Evolutionary conservation across 177 flowering plant genomes (phyloP).

Genomic region (Vitis hybrid): DNA sequence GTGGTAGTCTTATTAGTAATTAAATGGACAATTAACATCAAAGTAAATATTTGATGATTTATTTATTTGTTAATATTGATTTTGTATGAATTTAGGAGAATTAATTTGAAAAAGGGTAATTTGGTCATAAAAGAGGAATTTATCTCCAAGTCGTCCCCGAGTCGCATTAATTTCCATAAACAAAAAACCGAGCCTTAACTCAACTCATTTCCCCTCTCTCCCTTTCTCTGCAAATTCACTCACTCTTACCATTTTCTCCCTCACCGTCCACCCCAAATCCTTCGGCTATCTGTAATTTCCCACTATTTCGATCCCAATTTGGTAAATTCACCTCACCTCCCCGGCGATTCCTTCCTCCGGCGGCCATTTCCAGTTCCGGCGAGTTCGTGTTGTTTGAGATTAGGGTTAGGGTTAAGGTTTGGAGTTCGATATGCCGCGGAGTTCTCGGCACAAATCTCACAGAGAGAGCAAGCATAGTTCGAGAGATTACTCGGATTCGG

Average conservation of each 20-base stretch:
- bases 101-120: constrained; percentile 4
- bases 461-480: constrained; percentile 33
- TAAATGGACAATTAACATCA: too few relatives aligned
- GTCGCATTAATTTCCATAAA: constrained; percentile 13
- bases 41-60: too few relatives aligned
- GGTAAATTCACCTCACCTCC: neutral
- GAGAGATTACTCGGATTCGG: constrained; percentile 39
- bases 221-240: neutral
- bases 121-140: neutral
- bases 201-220: neutral
- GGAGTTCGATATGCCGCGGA: constrained; percentile 26
- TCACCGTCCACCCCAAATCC: neutral
- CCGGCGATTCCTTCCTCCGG: constrained; percentile 9
- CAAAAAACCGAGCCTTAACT: constrained; percentile 1
- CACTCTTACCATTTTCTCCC: constrained; percentile 19
- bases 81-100: too few relatives aligned
- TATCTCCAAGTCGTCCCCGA: constrained; percentile 12
- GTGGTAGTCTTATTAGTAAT: too few relatives aligned
- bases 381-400: neutral
- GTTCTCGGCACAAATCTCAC: constrained; percentile 38
- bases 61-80: too few relatives aligned
- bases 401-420: constrained; percentile 2
- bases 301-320: constrained; percentile 8
- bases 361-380: constrained; percentile 3
- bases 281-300: constrained; percentile 11